A percentile compares a stretch with the other conserved stretches of the same genome.
Conservation (phyloP, 164 flowering plant genomes). For the Aristolochia contorta region DNA sequence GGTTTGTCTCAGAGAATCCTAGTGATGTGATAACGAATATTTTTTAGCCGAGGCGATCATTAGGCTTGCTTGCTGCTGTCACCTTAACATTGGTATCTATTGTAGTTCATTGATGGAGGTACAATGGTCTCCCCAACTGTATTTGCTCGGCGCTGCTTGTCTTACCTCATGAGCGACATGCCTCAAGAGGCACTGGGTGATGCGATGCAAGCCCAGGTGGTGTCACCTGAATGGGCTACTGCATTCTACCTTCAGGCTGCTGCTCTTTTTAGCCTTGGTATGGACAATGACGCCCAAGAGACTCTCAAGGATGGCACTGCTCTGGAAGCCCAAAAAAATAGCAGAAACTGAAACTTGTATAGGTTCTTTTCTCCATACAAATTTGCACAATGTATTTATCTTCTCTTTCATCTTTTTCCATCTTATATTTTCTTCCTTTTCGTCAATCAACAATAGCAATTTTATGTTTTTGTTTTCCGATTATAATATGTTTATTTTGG, state of each 20-base stretch:
- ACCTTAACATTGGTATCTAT: not conserved
- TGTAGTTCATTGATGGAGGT: slow-evolving; percentile 72
- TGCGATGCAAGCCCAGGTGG: slow-evolving; percentile 68
- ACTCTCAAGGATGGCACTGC: slow-evolving; percentile 59
- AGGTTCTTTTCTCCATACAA: no score
- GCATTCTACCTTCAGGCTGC: slow-evolving; percentile 74
- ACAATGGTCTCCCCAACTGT: slow-evolving; percentile 81
- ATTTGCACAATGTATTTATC: no score
- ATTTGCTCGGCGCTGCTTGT: slow-evolving; percentile 66
- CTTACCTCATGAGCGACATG: slow-evolving; percentile 64
- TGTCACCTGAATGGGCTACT: slow-evolving; percentile 71
- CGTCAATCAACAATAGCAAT: no score
- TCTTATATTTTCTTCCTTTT: no score
- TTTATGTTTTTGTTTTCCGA: no score
- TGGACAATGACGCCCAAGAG: slow-evolving; percentile 71
- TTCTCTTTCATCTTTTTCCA: no score
- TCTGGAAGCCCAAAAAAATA: slow-evolving; percentile 50
- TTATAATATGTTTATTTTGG: no score
- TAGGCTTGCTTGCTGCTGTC: not conserved
- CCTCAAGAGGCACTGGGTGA: slow-evolving; percentile 70
- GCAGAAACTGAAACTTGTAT: slow-evolving; percentile 17
- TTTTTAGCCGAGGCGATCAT: no score
- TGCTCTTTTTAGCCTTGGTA: slow-evolving; percentile 61
- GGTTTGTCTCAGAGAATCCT: slow-evolving; percentile 21
- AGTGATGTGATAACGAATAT: not conserved